Conservation (phyloP, 192 early-diverging fungal species). For the Bifiguratus adelaidae region DNA sequence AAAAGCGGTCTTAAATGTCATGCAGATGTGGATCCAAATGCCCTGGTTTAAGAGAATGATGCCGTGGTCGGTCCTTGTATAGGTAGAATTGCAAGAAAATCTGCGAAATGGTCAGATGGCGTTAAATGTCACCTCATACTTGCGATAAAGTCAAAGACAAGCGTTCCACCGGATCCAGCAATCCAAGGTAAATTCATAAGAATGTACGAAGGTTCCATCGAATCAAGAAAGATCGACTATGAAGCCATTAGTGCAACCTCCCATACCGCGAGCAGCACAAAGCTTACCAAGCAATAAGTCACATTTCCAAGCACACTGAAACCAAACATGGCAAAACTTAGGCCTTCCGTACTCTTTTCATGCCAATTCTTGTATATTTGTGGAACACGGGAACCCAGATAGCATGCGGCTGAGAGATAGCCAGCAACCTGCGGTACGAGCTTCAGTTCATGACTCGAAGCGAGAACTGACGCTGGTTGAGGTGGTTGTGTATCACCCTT, state of each 20-base stretch:
- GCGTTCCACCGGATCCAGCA: conserved; percentile 59
- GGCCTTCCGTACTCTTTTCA: conserved; percentile 62
- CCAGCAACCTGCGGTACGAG: conserved; percentile 54
- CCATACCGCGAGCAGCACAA: not conserved
- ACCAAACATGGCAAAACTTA: conserved; percentile 74
- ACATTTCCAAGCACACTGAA: conserved; percentile 73
- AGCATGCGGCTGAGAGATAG: conserved; percentile 61
- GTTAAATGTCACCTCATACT: too few species aligned
- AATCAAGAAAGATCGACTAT: conserved; percentile 66
- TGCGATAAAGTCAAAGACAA: conserved; percentile 65
- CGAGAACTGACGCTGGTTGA: too few species aligned
- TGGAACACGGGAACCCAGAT: conserved; percentile 63
- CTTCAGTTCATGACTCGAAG: conserved; percentile 4
- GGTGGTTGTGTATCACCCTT: too few species aligned
- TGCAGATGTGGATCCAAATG: too few species aligned
- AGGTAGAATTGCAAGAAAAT: not conserved
- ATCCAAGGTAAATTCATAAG: conserved; percentile 69
- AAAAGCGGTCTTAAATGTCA: too few species aligned
- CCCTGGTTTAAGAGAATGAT: too few species aligned
- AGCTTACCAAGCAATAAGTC: conserved; percentile 33
- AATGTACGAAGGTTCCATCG: conserved; percentile 52
- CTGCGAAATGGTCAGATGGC: too few species aligned
- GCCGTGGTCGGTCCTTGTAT: not conserved
- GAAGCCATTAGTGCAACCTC: too few species aligned
- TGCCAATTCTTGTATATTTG: conserved; percentile 75